phyloP scores from a whole-genome alignment of 768 basidiomycete species.

The Rhizopogon sp. region DNA sequence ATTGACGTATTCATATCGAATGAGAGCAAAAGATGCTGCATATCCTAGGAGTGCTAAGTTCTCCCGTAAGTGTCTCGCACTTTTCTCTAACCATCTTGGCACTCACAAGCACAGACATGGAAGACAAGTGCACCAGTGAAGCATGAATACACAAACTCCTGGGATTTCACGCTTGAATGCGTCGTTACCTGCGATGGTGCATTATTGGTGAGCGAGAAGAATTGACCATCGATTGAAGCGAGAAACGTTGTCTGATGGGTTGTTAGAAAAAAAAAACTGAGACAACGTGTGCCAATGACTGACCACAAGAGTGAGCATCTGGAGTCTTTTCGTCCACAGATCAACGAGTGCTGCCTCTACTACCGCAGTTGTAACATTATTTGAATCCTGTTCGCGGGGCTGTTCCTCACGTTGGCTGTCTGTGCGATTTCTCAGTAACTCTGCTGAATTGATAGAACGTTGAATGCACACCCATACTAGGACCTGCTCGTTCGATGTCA shows the following conservation, averaged over 20 bases:
- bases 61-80: background rate
- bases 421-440: background rate
- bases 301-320: constrained; percentile 24
- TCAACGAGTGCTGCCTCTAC: constrained; percentile 14
- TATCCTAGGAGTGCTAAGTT: constrained; percentile 22
- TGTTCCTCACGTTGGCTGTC: background rate
- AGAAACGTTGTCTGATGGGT: constrained; percentile 24
- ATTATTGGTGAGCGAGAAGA: constrained; percentile 19
- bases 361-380: background rate
- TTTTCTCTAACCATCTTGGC: background rate
- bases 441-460: background rate
- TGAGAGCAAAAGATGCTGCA: constrained; percentile 22
- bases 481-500: background rate
- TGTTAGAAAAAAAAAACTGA: background rate
- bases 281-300: constrained; percentile 3
- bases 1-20: constrained; percentile 23
- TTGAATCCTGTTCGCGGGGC: background rate
- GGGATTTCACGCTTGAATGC: constrained; percentile 2
- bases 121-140: constrained; percentile 26
- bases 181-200: constrained; percentile 15
- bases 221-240: constrained; percentile 20
- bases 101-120: constrained; percentile 25
- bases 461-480: background rate
- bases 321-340: constrained; percentile 22
- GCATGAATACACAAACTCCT: constrained; percentile 23